Percentiles rank a stretch among this genome's conserved stretches.
phyloP scores from a whole-genome alignment of 495 filamentous ascomycete genomes.

The Corynascus novoguineensis region DNA sequence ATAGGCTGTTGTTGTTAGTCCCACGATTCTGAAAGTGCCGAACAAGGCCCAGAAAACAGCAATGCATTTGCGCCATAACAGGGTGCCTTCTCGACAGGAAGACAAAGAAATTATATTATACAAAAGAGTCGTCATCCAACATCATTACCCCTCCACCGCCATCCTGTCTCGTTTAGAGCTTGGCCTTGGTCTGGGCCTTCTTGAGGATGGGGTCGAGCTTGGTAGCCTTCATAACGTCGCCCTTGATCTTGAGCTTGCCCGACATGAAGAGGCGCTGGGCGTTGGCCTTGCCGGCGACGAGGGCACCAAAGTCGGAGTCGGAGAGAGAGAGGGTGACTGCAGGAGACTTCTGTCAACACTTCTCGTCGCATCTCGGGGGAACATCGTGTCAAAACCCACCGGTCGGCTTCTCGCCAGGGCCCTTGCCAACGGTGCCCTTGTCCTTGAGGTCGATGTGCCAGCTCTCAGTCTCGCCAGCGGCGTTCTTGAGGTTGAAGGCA shows the following conservation, averaged over 20 bases:
- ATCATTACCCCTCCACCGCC: neutral
- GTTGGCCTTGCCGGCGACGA: slow-evolving; percentile 84
- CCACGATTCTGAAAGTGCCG: too few relatives aligned
- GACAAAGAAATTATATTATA: slow-evolving; percentile 14
- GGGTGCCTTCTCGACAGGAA: neutral
- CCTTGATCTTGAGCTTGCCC: slow-evolving; percentile 96
- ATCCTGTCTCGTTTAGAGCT: slow-evolving; percentile 53
- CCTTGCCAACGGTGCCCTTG: slow-evolving; percentile 75
- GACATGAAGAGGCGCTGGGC: slow-evolving; percentile 94
- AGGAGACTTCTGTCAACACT: slow-evolving; percentile 5
- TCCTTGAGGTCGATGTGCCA: slow-evolving; percentile 97
- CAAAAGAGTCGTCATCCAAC: slow-evolving; percentile 13
- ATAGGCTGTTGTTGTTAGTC: too few relatives aligned
- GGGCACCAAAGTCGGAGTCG: slow-evolving; percentile 76
- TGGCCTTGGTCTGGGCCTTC: slow-evolving; percentile 78
- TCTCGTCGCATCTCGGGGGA: neutral
- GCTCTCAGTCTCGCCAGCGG: slow-evolving; percentile 64
- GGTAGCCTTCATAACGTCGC: slow-evolving; percentile 97
- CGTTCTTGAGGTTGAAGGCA: slow-evolving; percentile 88
- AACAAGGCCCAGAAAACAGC: neutral
- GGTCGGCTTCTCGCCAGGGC: slow-evolving; percentile 70
- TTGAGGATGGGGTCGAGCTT: slow-evolving; percentile 92
- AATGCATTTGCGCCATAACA: neutral
- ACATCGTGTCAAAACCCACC: slow-evolving; percentile 52
- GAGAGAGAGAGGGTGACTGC: slow-evolving; percentile 78